Evolutionary conservation across 1,284 basidiomycete genomes (phyloP), one percentile per base, ranked within the genome.

Genomic region (Cyathus olla): DNA sequence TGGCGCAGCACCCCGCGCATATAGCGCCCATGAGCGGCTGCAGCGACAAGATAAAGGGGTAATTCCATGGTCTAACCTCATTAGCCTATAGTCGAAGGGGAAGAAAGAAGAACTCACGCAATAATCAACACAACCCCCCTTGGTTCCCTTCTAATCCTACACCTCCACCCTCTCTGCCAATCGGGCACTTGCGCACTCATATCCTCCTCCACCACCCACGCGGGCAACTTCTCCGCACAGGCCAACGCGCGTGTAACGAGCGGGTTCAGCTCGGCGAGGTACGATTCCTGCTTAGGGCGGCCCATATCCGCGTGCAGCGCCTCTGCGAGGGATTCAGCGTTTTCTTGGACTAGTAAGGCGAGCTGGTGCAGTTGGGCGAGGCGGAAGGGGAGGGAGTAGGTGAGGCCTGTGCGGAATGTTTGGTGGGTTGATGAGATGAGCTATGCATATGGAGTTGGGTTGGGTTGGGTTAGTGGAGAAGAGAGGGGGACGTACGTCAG

Each of bases 1-100:
- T 82, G 6, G 65, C 70, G 84, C 87, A 27, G 87, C 85, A 73
- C 0, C 94, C 52, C n/a, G 52, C 52, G 19, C n/a, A 17, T 9
- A 50, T 50, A 27, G 49, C 49, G 11, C 49, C 49, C 22, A 24
- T 24, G 11, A 50, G 49, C 19, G 49, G 49, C 27, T 50, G 49
- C 28, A 57, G 56, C 17, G 42, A 47, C 3, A 50, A 22, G 17
- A 42, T 37, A 15, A 39, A 52, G n/a, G 56, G 46, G 22, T 57
- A 22, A 26, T 60, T 60, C 56, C 56, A 54, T 17, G 52, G 52
- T 22, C 52, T 50, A 27, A 8, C 13, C 19, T 26, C 19, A 50
- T 17, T n/a, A n/a, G 8, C 3, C n/a, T 5, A 50, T 13, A 24
- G 19, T 24, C 21, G 27, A 26, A 29, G 27, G 22, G 27, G 10